These are phyloP conservation scores for Chlorella sp. DNA, from an alignment of 139 green algal species.

Conservation along the genomic window DNA sequence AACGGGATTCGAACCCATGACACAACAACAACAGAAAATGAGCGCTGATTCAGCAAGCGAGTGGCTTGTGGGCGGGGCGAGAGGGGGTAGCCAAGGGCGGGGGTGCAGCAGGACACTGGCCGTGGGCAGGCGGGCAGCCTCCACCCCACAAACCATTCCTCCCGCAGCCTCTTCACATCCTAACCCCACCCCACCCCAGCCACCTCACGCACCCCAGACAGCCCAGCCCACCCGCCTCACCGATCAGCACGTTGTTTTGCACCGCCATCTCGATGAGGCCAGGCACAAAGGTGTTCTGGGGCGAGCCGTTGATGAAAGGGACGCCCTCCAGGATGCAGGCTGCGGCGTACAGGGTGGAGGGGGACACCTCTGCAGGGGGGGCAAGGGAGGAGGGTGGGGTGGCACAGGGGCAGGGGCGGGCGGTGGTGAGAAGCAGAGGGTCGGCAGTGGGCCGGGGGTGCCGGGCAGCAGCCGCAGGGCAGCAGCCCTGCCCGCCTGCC, in stretches of 20 bases:
- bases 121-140: too few species aligned
- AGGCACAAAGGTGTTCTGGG: conserved; percentile 97
- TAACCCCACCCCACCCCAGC: neutral
- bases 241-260: conserved; percentile 90
- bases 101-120: too few species aligned
- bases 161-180: neutral
- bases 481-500: neutral
- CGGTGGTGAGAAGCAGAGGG: neutral
- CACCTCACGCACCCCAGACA: neutral
- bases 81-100: neutral
- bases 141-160: neutral
- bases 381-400: neutral
- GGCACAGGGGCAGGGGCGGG: neutral
- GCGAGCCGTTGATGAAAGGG: conserved; percentile 98
- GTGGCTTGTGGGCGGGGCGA: neutral
- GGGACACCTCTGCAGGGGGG: conserved; percentile 83
- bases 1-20: too few species aligned
- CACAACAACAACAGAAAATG: too few species aligned
- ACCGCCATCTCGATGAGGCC: conserved; percentile 88
- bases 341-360: conserved; percentile 94
- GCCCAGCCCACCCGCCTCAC: neutral
- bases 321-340: conserved; percentile 94
- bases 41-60: neutral
- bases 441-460: neutral
- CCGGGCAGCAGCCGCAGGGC: neutral